These are phyloP conservation scores for Saururus chinensis DNA, from an alignment of 164 flowering plant species.

Conservation along the genomic window DNA sequence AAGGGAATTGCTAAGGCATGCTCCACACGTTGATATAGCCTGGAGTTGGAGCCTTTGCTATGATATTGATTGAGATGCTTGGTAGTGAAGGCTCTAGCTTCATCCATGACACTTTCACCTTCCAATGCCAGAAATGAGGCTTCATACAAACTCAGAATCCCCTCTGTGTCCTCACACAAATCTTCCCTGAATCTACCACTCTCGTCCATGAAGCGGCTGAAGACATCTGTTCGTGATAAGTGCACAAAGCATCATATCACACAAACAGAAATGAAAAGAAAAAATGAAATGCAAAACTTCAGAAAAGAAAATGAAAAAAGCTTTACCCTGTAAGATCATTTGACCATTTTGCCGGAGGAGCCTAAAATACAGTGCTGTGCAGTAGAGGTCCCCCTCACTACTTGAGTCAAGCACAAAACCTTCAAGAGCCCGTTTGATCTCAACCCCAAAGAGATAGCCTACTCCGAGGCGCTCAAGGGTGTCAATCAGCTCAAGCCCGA, in stretches of 20 bases:
- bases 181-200: constrained; percentile 12
- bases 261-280: too few relatives aligned
- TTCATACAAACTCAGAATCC: constrained; percentile 28
- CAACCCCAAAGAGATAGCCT: not conserved
- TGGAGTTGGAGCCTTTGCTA: constrained; percentile 4
- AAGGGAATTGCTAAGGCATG: constrained; percentile 26
- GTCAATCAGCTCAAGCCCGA: too few relatives aligned
- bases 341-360: not conserved
- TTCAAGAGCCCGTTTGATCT: not conserved
- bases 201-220: constrained; percentile 17
- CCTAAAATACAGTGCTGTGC: too few relatives aligned
- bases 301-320: too few relatives aligned
- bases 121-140: constrained; percentile 24
- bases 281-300: too few relatives aligned
- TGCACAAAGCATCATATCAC: not conserved
- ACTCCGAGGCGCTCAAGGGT: too few relatives aligned
- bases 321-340: not conserved
- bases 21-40: constrained; percentile 6
- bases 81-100: constrained; percentile 17
- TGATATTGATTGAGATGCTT: constrained; percentile 7
- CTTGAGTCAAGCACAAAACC: not conserved
- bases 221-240: constrained; percentile 13
- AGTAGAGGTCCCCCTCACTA: too few relatives aligned
- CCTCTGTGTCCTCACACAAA: constrained; percentile 12
- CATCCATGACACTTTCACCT: constrained; percentile 24